Evolutionary conservation across 2,329 filamentous ascomycete genomes (phyloP).

Genomic region (Amauroascus verrucosus): DNA sequence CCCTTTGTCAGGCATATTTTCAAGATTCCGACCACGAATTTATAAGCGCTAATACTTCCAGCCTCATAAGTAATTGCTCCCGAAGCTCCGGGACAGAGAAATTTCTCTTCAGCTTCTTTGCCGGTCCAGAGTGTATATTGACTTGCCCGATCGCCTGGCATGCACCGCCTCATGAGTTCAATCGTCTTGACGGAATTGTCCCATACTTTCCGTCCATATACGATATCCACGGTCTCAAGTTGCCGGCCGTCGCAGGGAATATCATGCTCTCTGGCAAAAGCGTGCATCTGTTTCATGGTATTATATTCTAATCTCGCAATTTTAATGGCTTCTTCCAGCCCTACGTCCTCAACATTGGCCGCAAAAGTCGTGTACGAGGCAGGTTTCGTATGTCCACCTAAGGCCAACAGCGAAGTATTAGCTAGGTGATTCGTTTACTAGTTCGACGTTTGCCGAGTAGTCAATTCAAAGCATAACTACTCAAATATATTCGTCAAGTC

Average conservation of each 20-base stretch:
- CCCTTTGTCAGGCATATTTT: slow-evolving; percentile 33
- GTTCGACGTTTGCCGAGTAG: not conserved
- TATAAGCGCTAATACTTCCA: slow-evolving; percentile 35
- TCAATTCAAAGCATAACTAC: not conserved
- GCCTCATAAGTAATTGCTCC: slow-evolving; percentile 42
- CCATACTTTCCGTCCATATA: slow-evolving; percentile 44
- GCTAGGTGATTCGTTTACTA: not conserved
- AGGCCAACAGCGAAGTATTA: not conserved
- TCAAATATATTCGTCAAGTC: not conserved
- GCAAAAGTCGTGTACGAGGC: slow-evolving; percentile 44
- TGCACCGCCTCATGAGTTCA: slow-evolving; percentile 39
- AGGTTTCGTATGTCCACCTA: slow-evolving; percentile 42
- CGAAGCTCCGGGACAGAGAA: slow-evolving; percentile 34
- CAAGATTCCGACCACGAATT: slow-evolving; percentile 37
- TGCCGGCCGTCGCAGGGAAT: slow-evolving; percentile 43
- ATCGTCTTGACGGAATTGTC: slow-evolving; percentile 33
- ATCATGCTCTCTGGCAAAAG: slow-evolving; percentile 40
- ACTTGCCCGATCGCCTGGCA: slow-evolving; percentile 34
- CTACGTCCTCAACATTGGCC: slow-evolving; percentile 38
- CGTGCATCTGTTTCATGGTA: slow-evolving; percentile 47
- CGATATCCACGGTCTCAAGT: slow-evolving; percentile 48
- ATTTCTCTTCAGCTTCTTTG: slow-evolving; percentile 36
- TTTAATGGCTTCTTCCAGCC: slow-evolving; percentile 41
- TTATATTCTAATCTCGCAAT: slow-evolving; percentile 45
- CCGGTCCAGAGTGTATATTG: slow-evolving; percentile 38